phyloP scores from a whole-genome alignment of 2,329 filamentous ascomycete species.

The Ophiostoma triangulosporum region DNA sequence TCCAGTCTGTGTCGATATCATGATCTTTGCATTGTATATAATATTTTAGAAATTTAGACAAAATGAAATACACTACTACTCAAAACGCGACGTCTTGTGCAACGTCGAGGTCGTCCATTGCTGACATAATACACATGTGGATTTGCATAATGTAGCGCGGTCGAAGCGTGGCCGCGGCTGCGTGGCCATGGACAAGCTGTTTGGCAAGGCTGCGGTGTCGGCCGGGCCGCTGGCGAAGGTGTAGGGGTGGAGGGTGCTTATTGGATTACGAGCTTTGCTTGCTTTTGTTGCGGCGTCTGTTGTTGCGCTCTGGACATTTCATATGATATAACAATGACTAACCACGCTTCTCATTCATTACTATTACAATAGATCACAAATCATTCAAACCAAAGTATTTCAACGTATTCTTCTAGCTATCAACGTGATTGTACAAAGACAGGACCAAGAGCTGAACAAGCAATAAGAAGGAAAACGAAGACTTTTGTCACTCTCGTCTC shows the following conservation, averaged over 20 bases:
- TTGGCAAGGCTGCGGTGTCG: constrained; percentile 47
- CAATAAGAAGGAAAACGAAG: not conserved
- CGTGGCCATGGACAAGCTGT: constrained; percentile 86
- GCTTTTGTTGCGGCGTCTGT: not conserved
- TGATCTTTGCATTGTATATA: no score
- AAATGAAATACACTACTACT: no score
- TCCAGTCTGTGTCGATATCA: no score
- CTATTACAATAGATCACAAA: not conserved
- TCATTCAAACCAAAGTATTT: not conserved
- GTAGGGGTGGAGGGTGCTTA: not conserved
- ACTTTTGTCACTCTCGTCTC: not conserved
- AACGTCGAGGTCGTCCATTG: no score
- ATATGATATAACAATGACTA: not conserved
- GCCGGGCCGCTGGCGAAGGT: not conserved
- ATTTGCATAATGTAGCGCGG: no score
- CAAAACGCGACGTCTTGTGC: no score
- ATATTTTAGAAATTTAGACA: no score
- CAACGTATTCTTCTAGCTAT: not conserved
- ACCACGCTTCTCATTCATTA: not conserved
- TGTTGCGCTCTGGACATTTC: no score
- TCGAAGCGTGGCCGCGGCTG: constrained; percentile 85
- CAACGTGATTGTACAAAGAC: not conserved
- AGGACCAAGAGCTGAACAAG: not conserved
- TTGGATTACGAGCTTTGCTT: not conserved
- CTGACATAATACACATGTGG: not conserved